phyloP scores from a whole-genome alignment of 768 basidiomycete species.

The Leccinum subgranulosum region DNA sequence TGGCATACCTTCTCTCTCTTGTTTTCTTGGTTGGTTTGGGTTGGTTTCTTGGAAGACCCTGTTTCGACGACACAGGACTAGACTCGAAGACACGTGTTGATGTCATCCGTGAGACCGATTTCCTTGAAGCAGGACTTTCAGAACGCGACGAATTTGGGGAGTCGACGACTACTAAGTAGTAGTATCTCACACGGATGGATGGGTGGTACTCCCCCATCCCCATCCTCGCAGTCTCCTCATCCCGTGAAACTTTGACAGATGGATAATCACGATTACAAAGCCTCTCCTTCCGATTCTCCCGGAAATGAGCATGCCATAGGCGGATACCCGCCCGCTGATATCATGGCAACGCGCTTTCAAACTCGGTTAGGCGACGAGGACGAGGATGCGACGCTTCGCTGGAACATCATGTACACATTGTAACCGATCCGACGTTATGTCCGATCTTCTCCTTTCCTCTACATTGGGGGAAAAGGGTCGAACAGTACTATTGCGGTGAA shows the following conservation, averaged over 20 bases:
- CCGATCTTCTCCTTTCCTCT: background rate
- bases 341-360: background rate
- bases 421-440: background rate
- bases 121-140: background rate
- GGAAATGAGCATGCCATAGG: background rate
- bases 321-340: background rate
- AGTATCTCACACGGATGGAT: background rate
- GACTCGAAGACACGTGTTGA: background rate
- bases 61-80: background rate
- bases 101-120: background rate
- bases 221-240: background rate
- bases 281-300: background rate
- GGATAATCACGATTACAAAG: background rate
- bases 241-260: background rate
- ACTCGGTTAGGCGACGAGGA: background rate
- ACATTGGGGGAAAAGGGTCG: background rate
- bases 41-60: background rate
- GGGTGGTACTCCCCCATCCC: background rate
- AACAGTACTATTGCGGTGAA: background rate
- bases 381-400: background rate
- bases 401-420: background rate
- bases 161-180: background rate
- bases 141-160: background rate
- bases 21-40: background rate
- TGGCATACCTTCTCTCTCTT: background rate